These are phyloP conservation scores for Guillardia theta DNA, from an alignment of 78 protist species.

Conservation along the genomic window DNA sequence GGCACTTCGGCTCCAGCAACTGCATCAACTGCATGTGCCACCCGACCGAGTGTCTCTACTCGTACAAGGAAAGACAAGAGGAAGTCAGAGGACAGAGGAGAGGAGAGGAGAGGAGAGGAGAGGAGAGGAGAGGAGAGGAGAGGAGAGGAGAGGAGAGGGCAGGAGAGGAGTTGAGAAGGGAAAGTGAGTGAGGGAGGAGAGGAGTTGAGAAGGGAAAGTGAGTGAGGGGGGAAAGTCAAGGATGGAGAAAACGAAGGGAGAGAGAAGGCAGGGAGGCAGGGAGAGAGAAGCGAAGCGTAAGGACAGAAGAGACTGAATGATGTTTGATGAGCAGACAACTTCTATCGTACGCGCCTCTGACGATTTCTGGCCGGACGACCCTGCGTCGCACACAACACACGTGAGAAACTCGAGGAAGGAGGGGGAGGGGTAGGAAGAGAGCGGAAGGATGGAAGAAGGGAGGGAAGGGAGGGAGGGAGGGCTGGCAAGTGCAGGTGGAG, in stretches of 20 bases:
- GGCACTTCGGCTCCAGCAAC: not conserved
- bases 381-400: not conserved
- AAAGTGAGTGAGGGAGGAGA: not conserved
- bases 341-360: constrained; percentile 24
- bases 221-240: not conserved
- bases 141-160: not conserved
- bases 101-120: not conserved
- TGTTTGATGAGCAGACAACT: too few species aligned
- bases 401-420: too few species aligned
- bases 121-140: not conserved
- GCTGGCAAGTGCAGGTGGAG: too few species aligned
- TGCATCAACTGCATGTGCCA: constrained; percentile 52
- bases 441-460: too few species aligned
- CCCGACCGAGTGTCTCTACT: constrained; percentile 1
- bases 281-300: not conserved
- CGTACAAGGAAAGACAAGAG: not conserved
- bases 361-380: constrained; percentile 33
- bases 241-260: not conserved
- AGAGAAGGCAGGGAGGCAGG: not conserved
- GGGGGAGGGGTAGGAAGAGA: too few species aligned
- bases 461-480: too few species aligned
- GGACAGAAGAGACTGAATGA: not conserved
- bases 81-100: not conserved
- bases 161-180: not conserved
- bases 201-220: not conserved